Percentiles rank a stretch among this genome's conserved stretches.
phyloP scores from a whole-genome alignment of 2,329 filamentous ascomycete species.

The Orbilia javanica region DNA sequence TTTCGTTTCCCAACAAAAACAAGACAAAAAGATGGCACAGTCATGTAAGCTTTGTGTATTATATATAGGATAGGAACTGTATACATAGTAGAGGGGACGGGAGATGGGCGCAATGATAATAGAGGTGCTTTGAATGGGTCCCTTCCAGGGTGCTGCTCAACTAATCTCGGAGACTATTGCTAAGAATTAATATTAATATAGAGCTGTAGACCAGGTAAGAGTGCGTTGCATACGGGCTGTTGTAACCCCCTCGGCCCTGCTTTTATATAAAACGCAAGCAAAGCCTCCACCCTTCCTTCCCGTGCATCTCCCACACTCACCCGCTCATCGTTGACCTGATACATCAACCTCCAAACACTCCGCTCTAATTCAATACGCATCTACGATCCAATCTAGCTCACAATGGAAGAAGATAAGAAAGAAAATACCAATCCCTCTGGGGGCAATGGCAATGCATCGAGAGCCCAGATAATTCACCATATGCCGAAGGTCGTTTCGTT shows the following conservation, averaged over 20 bases:
- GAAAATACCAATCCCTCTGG: not conserved
- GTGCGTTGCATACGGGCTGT: too few species aligned
- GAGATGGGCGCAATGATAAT: not conserved
- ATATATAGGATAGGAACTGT: slow-evolving; percentile 1
- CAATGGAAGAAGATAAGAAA: not conserved
- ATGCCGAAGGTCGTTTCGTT: slow-evolving; percentile 30
- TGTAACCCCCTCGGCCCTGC: too few species aligned
- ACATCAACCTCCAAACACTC: not conserved
- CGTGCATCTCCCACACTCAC: not conserved
- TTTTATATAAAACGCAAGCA: too few species aligned
- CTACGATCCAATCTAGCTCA: not conserved
- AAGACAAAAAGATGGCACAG: not conserved
- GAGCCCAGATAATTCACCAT: slow-evolving; percentile 20
- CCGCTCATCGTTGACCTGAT: not conserved
- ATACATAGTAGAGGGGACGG: slow-evolving; percentile 14
- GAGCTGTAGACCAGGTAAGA: too few species aligned
- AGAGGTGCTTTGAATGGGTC: not conserved
- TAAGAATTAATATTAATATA: too few species aligned
- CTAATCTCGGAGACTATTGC: too few species aligned
- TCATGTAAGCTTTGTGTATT: not conserved
- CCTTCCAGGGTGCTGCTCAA: not conserved
- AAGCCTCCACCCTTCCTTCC: not conserved
- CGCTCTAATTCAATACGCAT: not conserved
- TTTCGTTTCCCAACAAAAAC: not conserved
- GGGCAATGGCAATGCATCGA: not conserved